phyloP scores from a whole-genome alignment of 2,329 filamentous ascomycete species.

The Elsinoe australis region DNA sequence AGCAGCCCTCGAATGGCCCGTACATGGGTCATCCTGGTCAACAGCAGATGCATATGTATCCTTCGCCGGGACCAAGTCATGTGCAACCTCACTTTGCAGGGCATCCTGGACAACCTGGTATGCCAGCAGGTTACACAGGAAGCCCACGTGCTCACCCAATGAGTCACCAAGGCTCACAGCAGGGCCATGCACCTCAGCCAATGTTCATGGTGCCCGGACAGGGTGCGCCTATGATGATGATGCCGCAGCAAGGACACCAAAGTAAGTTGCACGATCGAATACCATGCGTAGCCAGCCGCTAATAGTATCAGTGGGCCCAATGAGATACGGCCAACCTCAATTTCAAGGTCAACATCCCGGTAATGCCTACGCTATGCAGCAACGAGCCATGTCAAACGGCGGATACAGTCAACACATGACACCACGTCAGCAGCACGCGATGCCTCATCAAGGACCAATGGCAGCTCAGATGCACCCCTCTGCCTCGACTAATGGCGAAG shows the following conservation, averaged over 20 bases:
- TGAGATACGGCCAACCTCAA: conserved; percentile 19
- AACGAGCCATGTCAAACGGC: conserved; percentile 26
- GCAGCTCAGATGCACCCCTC: conserved; percentile 24
- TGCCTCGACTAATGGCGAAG: conserved; percentile 24
- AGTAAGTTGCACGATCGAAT: background rate
- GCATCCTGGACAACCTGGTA: conserved; percentile 32
- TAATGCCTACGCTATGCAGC: conserved; percentile 22
- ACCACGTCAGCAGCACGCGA: conserved; percentile 29
- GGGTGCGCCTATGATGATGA: conserved; percentile 40
- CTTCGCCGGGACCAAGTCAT: conserved; percentile 59
- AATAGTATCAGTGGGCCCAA: conserved; percentile 20
- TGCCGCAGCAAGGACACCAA: conserved; percentile 20
- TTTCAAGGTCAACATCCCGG: conserved; percentile 19
- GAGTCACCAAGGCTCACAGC: conserved; percentile 89
- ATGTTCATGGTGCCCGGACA: conserved; percentile 68
- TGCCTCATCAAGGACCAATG: conserved; percentile 26
- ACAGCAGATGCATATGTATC: conserved; percentile 69
- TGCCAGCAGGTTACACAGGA: conserved; percentile 56
- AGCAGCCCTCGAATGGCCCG: conserved; percentile 56
- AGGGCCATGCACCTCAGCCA: conserved; percentile 61
- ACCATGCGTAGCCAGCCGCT: background rate
- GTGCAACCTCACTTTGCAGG: conserved; percentile 56
- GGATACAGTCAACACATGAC: conserved; percentile 29
- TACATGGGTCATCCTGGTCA: conserved; percentile 63
- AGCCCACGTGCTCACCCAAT: conserved; percentile 87